Conservation (phyloP, 2,329 filamentous ascomycete species). For the Fusarium bulbicola region DNA sequence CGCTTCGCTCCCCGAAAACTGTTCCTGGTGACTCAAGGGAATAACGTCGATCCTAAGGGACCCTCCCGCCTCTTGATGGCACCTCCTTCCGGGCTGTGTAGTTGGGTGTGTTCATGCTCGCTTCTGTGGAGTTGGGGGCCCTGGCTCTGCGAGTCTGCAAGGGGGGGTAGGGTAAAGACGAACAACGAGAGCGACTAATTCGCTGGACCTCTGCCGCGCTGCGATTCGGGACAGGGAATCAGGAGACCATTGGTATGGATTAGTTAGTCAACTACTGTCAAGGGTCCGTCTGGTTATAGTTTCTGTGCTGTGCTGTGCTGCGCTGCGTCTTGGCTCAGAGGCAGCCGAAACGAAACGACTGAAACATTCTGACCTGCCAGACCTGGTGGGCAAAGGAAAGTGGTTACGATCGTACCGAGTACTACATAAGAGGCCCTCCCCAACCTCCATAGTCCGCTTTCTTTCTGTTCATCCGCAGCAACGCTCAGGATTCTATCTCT, state of each 20-base stretch:
- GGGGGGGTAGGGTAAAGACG: neutral
- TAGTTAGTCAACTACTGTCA: constrained; percentile 12
- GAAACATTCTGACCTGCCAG: constrained; percentile 26
- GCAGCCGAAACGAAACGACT: constrained; percentile 35
- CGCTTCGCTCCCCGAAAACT: constrained; percentile 18
- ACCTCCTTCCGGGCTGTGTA: constrained; percentile 1
- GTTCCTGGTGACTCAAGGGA: constrained; percentile 18
- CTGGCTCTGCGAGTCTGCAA: constrained; percentile 1
- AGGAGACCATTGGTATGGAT: constrained; percentile 11
- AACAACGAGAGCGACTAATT: constrained; percentile 30
- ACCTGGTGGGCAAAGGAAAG: neutral
- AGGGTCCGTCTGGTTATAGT: constrained; percentile 2
- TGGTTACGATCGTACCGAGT: neutral
- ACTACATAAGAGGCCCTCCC: constrained; percentile 36
- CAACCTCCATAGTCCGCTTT: constrained; percentile 8
- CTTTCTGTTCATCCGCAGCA: constrained; percentile 29
- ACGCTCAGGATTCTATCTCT: constrained; percentile 38
- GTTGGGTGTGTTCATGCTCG: constrained; percentile 22
- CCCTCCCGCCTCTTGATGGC: neutral
- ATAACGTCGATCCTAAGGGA: constrained; percentile 22
- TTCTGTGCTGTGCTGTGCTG: neutral
- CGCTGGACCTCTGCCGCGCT: constrained; percentile 29
- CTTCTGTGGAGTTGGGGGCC: constrained; percentile 6
- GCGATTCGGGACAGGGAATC: constrained; percentile 9
- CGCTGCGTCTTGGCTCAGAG: constrained; percentile 17